Evolutionary conservation across 441 rosid genomes (phyloP), one percentile per base, ranked within the genome.

Genomic region (Hura crepitans): DNA sequence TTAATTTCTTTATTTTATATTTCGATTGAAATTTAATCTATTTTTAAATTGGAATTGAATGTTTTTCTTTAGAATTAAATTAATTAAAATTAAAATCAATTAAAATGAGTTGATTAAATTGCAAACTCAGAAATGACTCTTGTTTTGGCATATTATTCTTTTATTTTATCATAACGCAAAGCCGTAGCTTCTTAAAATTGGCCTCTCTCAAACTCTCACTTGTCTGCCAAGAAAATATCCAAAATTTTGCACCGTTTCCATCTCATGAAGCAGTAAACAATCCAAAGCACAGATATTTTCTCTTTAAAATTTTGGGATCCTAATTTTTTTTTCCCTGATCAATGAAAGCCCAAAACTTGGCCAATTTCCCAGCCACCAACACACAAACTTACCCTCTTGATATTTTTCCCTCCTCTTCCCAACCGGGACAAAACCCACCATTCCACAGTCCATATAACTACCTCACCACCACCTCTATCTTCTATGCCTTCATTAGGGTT

Each of bases 401-500:
- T 66, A 50, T 59, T 59, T 65, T 37, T 27, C 39, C 57, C 42
- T 46, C 43, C 18, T 33, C 6, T 9, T 5, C 22, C 22, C 42
- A 58, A 4, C 5, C 22, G 17, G 23, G 9, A 27, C 43, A 56
- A 57, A 68, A 43, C 60, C 45, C 46, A 18, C 18, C 12, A 49
- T 20, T 22, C 11, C 74, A 50, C 33, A 33, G 9, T 65, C 64
- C 54, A 20, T 35, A 45, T 33, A 23, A 22, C 10, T 65, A 61
- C 53, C 53, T 43, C 47, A 37, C 30, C 39, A 71, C 30, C 30
- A 10, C 27, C 46, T 1, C 55, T 6, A 3, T 30, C 23, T 9
- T 17, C 23, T 22, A 42, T 42, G 12, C 14, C 46, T 33, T 51
- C 6, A 39, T 62, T 72, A 47, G 75, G 72, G 65, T 72, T 62